These are phyloP conservation scores for Cokeromyces recurvatus DNA, from an alignment of 371 early-diverging fungal species.

Conservation along the genomic window DNA sequence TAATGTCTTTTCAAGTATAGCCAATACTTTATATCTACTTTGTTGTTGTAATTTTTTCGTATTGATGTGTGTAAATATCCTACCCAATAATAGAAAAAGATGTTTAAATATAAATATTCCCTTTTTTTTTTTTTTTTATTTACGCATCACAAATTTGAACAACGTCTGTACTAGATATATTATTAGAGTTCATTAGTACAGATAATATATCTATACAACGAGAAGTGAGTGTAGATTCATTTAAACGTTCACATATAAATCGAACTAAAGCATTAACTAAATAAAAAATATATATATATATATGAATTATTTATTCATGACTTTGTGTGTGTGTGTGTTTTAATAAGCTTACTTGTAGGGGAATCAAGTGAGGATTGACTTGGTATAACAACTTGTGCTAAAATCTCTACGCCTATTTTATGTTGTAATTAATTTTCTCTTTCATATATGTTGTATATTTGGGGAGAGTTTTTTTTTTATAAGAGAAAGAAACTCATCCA, in stretches of 20 bases:
- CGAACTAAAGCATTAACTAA: constrained; percentile 12
- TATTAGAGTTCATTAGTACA: constrained; percentile 5
- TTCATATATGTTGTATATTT: neutral
- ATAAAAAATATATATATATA: too few species aligned
- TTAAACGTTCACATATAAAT: constrained; percentile 6
- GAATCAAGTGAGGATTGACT: constrained; percentile 19
- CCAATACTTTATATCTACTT: constrained; percentile 18
- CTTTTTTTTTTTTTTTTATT: neutral
- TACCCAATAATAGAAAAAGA: too few species aligned
- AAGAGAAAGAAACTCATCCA: neutral
- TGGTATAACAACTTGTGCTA: constrained; percentile 25
- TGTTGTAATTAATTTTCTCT: too few species aligned
- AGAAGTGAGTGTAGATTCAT: neutral
- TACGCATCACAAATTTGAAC: constrained; percentile 14
- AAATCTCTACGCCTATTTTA: constrained; percentile 28
- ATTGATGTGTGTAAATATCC: constrained; percentile 16
- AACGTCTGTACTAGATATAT: constrained; percentile 5
- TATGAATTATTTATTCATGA: too few species aligned
- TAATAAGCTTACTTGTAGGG: constrained; percentile 16
- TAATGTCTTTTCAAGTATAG: constrained; percentile 12
- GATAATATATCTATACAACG: constrained; percentile 15
- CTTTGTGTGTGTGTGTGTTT: too few species aligned
- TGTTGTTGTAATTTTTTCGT: constrained; percentile 18
- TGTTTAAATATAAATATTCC: too few species aligned
- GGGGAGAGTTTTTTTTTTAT: neutral